Conservation (phyloP, 305 asterid genomes). For the Fraxinus greggii region DNA sequence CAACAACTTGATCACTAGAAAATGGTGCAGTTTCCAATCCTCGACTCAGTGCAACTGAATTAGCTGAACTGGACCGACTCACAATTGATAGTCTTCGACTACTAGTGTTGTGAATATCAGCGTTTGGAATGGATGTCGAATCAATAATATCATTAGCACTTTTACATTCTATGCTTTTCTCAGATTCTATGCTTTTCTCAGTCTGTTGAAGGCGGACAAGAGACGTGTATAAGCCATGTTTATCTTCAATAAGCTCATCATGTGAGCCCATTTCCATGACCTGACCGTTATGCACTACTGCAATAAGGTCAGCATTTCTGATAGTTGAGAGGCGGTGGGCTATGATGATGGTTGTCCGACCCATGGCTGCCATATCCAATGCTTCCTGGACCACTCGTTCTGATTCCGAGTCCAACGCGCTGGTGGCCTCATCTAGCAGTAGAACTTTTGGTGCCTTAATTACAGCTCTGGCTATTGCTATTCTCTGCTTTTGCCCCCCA, state of each 20-base stretch:
- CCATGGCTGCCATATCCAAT: constrained; percentile 78
- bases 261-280: constrained; percentile 74
- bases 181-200: constrained; percentile 34
- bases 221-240: constrained; percentile 55
- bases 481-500: constrained; percentile 94
- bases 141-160: neutral
- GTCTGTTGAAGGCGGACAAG: constrained; percentile 71
- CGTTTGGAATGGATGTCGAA: constrained; percentile 30
- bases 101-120: constrained; percentile 49
- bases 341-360: constrained; percentile 78
- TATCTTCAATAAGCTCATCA: constrained; percentile 49
- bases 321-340: constrained; percentile 97
- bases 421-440: constrained; percentile 93
- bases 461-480: constrained; percentile 91
- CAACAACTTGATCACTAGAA: constrained; percentile 43
- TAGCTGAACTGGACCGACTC: constrained; percentile 74
- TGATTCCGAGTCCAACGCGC: constrained; percentile 88
- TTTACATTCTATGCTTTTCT: constrained; percentile 24
- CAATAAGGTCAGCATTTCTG: constrained; percentile 73
- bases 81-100: constrained; percentile 50
- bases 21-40: constrained; percentile 22
- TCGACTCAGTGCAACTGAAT: constrained; percentile 43
- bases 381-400: constrained; percentile 87
- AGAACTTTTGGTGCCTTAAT: constrained; percentile 82
- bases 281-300: constrained; percentile 66